phyloP scores from a whole-genome alignment of 2,329 filamentous ascomycete genomes.

The Talaromyces amestolkiae region DNA sequence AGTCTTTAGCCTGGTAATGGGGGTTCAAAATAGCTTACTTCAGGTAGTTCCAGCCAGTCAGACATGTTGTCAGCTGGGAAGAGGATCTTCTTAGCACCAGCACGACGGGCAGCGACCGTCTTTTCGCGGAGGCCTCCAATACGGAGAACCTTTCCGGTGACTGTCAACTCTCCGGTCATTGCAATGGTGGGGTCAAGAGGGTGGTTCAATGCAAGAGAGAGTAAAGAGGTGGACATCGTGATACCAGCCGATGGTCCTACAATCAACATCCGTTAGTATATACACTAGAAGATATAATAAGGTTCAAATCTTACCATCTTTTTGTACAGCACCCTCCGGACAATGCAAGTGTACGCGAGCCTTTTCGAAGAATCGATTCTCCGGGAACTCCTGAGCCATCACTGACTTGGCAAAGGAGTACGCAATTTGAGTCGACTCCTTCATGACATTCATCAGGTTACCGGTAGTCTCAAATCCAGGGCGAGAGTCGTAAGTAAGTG shows the following conservation, averaged over 20 bases:
- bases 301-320: slow-evolving; percentile 62
- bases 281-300: not conserved
- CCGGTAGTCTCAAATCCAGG: slow-evolving; percentile 87
- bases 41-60: slow-evolving; percentile 94
- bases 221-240: slow-evolving; percentile 92
- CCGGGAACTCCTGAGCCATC: slow-evolving; percentile 78
- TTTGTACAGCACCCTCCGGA: slow-evolving; percentile 91
- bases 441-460: slow-evolving; percentile 96
- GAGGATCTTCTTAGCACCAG: slow-evolving; percentile 87
- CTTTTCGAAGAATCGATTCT: slow-evolving; percentile 95
- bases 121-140: slow-evolving; percentile 95
- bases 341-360: slow-evolving; percentile 94
- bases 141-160: slow-evolving; percentile 92
- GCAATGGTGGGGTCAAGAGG: slow-evolving; percentile 81
- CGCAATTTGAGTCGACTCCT: slow-evolving; percentile 90
- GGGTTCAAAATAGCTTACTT: slow-evolving; percentile 61
- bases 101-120: slow-evolving; percentile 89
- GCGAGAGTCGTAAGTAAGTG: slow-evolving; percentile 69
- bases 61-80: slow-evolving; percentile 95
- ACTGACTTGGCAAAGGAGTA: slow-evolving; percentile 94
- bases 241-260: slow-evolving; percentile 79
- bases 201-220: slow-evolving; percentile 78
- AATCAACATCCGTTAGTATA: not conserved
- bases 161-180: slow-evolving; percentile 96
- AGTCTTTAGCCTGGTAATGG: not conserved